Percentiles rank a stretch among this genome's conserved stretches.
phyloP scores from a whole-genome alignment of 495 filamentous ascomycete genomes.

The Neurospora cerealis region DNA sequence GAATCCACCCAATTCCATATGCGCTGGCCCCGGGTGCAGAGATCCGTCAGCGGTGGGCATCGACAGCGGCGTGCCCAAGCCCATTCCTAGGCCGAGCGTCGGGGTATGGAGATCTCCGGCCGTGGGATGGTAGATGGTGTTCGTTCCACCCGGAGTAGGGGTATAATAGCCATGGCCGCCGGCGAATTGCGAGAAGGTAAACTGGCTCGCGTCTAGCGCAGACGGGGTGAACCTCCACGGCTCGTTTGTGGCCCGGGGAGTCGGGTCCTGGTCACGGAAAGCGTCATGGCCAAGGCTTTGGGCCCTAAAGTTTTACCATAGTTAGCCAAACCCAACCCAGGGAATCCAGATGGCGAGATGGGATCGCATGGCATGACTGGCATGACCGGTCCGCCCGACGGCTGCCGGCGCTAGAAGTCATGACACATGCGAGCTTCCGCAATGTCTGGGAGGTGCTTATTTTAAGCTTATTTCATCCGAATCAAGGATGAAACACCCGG shows the following conservation, averaged over 20 bases:
- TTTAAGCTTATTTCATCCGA: background rate
- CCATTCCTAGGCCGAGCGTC: slow-evolving; percentile 46
- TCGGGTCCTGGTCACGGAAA: slow-evolving; percentile 72
- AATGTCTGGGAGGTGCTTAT: background rate
- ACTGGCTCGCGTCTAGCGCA: slow-evolving; percentile 73
- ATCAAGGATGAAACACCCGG: background rate
- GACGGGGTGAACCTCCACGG: slow-evolving; percentile 79
- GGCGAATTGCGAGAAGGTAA: slow-evolving; percentile 65
- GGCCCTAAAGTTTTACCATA: slow-evolving; percentile 16
- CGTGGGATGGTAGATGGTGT: slow-evolving; percentile 70
- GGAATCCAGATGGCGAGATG: background rate
- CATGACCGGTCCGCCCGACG: background rate
- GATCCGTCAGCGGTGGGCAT: slow-evolving; percentile 56
- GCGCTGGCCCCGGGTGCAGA: slow-evolving; percentile 42
- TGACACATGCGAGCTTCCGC: background rate
- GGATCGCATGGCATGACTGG: background rate
- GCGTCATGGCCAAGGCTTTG: slow-evolving; percentile 32
- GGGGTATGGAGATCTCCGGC: slow-evolving; percentile 90
- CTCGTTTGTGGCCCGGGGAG: slow-evolving; percentile 65
- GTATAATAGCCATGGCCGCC: slow-evolving; percentile 77
- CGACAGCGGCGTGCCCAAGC: slow-evolving; percentile 77
- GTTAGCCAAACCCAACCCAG: slow-evolving; percentile 2
- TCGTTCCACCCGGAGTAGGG: slow-evolving; percentile 77
- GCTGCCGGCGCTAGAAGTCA: background rate
- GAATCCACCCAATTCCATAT: slow-evolving; percentile 46